Base-by-base conservation (phyloP, 2,329 filamentous ascomycete species). In the Cylindrodendrum hubeiense region DNA sequence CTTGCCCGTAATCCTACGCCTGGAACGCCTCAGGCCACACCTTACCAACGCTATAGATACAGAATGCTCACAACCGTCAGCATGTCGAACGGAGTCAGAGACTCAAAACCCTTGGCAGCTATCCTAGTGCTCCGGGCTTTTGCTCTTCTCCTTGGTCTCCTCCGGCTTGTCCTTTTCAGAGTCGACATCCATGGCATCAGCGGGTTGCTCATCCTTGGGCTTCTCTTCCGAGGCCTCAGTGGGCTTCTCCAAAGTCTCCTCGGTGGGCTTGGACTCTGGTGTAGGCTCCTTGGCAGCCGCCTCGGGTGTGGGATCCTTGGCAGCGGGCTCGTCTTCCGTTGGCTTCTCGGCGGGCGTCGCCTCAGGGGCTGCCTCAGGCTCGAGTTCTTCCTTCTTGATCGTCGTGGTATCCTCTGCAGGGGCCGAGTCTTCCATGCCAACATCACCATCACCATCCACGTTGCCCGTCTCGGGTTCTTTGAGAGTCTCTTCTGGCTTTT, bases 371-470 rank as follows among this genome's bases (percentile, higher is more conserved):
- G 64, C 47, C 60, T 75, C 73, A 2, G 67, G 58, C 34, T 74
- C 68, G 17, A 71, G 54, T 8, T 74, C 70, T 24, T 72, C 72
- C 47, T 68, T 73, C 46, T 75, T 74, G 13, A 74, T 72, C 4
- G 67, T 69, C 9, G 67, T 68, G 30, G 63, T 61, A 44, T 71
- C 73, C 28, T 75, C 75, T 7, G 64, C 63, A 22, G 71, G 60
- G 1, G 77, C 66, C 1, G 77, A 75, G 3, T 80, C 83, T 3
- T 77, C 78, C 85, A 87, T 87, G 10, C 85, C 83, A 7, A 87
- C 79, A 70, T 87, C 84, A 13, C 85, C 85, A 61, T 87, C 85
- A 2, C 75, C 76, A 30, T 87, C 85, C 5, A 81, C 74, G 34
- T 79, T 79, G 5, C 50, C 69, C 70, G 51, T 52, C 21, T 73